Percentiles rank a stretch among this genome's conserved stretches.
These are phyloP conservation scores for Amaranthus cruentus DNA, from an alignment of 148 eudicot genomes.

Conservation along the genomic window DNA sequence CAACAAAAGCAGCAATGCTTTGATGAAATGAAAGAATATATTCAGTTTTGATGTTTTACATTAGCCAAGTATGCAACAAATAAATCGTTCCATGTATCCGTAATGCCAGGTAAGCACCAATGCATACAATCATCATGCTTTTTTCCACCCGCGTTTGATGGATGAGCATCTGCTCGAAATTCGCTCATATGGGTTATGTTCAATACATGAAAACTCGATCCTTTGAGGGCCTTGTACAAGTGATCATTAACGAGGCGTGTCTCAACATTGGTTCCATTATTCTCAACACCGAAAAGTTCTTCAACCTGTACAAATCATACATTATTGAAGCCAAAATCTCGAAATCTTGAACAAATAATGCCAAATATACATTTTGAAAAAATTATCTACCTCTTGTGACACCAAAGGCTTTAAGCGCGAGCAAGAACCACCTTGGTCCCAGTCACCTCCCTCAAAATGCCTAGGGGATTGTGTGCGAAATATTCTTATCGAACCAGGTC, in stretches of 20 bases:
- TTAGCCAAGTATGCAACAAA: slow-evolving; percentile 49
- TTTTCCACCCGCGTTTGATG: slow-evolving; percentile 86
- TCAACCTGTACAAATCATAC: slow-evolving; percentile 46
- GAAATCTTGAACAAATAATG: neutral
- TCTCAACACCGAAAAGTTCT: slow-evolving; percentile 52
- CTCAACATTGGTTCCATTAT: slow-evolving; percentile 91
- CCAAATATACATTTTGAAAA: neutral
- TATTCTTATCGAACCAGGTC: slow-evolving; percentile 44
- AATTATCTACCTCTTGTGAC: slow-evolving; percentile 43
- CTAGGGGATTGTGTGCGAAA: slow-evolving; percentile 92
- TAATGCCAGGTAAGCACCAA: slow-evolving; percentile 96
- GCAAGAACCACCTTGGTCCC: slow-evolving; percentile 95
- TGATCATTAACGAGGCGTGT: slow-evolving; percentile 66
- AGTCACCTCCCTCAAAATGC: slow-evolving; percentile 98
- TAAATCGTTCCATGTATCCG: slow-evolving; percentile 96
- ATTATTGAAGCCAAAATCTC: neutral
- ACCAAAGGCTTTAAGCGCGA: slow-evolving; percentile 59
- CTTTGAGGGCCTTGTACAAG: slow-evolving; percentile 51
- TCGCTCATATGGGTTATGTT: slow-evolving; percentile 82
- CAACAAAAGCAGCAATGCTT: too few relatives aligned
- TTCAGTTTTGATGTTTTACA: slow-evolving; percentile 18
- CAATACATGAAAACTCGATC: slow-evolving; percentile 53
- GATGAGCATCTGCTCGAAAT: slow-evolving; percentile 95
- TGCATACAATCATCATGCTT: slow-evolving; percentile 99
- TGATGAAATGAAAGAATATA: too few relatives aligned